These are phyloP conservation scores for Immersiella caudata DNA, from an alignment of 495 filamentous ascomycete species.

Conservation along the genomic window DNA sequence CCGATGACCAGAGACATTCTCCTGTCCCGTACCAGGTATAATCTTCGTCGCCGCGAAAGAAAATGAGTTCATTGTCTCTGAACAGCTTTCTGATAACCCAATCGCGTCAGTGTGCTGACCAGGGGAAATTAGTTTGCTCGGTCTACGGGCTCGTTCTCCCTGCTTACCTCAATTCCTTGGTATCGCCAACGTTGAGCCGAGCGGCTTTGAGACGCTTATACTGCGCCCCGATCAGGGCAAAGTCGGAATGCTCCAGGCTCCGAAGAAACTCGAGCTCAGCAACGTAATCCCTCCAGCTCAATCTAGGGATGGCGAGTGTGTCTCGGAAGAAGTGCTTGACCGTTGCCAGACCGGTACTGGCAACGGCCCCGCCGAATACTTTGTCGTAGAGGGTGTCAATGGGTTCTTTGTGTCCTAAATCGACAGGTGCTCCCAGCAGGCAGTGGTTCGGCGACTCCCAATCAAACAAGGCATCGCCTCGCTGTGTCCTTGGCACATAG, in stretches of 20 bases:
- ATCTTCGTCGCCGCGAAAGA: not conserved
- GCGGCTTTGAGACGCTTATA: constrained; percentile 6
- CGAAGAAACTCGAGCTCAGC: constrained; percentile 4
- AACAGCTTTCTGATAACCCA: not conserved
- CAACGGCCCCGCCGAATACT: not conserved
- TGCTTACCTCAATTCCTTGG: constrained; percentile 4
- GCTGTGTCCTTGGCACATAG: not conserved
- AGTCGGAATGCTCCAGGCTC: not conserved
- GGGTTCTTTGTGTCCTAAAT: constrained; percentile 16
- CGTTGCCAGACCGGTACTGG: not conserved
- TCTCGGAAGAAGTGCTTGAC: constrained; percentile 28
- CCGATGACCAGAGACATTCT: constrained; percentile 16
- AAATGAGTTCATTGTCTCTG: not conserved
- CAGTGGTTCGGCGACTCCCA: constrained; percentile 11
- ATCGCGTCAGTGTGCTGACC: not conserved
- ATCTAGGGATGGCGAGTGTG: constrained; percentile 14
- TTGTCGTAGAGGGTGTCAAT: constrained; percentile 8
- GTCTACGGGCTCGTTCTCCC: not conserved
- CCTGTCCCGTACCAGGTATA: not conserved
- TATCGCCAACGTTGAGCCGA: not conserved
- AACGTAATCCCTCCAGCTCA: constrained; percentile 1
- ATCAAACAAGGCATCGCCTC: not conserved
- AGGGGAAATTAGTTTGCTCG: not conserved
- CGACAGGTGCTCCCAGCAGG: constrained; percentile 22
- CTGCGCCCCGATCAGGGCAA: not conserved